These are phyloP conservation scores for Sporisorium graminicola DNA, from an alignment of 1,284 basidiomycete genomes.

Conservation along the genomic window DNA sequence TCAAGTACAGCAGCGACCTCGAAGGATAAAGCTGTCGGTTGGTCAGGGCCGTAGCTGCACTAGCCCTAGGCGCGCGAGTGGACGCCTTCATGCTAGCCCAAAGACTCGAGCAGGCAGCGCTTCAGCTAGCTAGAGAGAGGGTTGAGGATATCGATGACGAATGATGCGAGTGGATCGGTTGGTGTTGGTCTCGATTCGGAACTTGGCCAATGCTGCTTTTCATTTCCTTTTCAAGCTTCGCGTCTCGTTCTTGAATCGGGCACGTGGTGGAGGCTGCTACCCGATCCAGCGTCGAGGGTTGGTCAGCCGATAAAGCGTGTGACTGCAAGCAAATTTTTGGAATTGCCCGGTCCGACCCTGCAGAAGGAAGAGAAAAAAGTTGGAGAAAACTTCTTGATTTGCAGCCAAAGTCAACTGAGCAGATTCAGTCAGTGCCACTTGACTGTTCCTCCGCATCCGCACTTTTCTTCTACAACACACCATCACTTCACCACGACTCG, in stretches of 20 bases:
- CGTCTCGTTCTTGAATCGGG: constrained; percentile 6
- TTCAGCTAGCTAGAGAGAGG: too few species aligned
- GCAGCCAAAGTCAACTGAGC: neutral
- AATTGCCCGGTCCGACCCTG: constrained; percentile 20
- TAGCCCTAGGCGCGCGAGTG: constrained; percentile 11
- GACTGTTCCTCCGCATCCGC: neutral
- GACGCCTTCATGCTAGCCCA: constrained; percentile 11
- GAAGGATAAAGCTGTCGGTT: constrained; percentile 20
- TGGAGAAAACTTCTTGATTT: constrained; percentile 16
- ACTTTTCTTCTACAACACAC: neutral
- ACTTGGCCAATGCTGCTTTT: constrained; percentile 6
- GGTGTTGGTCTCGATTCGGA: constrained; percentile 20
- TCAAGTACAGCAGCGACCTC: constrained; percentile 19
- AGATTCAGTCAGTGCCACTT: neutral
- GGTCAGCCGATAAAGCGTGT: constrained; percentile 1
- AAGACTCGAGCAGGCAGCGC: too few species aligned
- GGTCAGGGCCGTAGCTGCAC: constrained; percentile 32
- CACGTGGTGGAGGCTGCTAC: constrained; percentile 2
- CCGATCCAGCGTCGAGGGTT: constrained; percentile 14
- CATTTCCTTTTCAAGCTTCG: constrained; percentile 12
- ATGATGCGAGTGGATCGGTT: constrained; percentile 1
- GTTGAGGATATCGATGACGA: neutral
- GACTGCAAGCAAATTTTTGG: constrained; percentile 6
- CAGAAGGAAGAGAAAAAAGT: constrained; percentile 13
- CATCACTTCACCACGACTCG: neutral